A percentile compares a stretch with the other conserved stretches of the same genome.
Evolutionary conservation across 441 rosid species (phyloP).

Genomic region (Manihot esculenta): DNA sequence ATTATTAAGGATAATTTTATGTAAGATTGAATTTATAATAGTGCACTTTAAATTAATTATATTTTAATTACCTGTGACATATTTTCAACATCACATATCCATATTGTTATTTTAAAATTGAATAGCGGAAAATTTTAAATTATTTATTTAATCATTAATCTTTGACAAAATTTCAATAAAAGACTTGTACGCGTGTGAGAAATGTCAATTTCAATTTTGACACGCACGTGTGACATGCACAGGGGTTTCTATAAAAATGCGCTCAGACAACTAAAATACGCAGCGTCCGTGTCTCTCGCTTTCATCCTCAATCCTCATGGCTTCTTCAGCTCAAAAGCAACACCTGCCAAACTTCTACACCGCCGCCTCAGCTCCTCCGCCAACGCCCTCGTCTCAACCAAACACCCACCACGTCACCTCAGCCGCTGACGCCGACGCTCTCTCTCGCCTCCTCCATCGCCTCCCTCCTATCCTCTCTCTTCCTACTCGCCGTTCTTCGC

Average conservation of each 20-base stretch:
- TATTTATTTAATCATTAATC: too few species aligned
- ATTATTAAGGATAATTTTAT: too few species aligned
- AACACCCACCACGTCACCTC: conserved; percentile 34
- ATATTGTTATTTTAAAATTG: too few species aligned
- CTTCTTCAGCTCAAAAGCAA: conserved; percentile 49
- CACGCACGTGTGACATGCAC: conserved; percentile 6
- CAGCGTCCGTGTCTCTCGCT: not conserved
- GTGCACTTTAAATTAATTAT: too few species aligned
- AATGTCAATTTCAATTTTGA: not conserved
- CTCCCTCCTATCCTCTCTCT: conserved; percentile 72
- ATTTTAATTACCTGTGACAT: too few species aligned
- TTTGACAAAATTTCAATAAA: too few species aligned
- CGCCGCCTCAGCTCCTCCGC: conserved; percentile 72
- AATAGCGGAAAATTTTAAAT: too few species aligned
- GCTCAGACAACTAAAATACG: not conserved
- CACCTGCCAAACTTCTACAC: conserved; percentile 35
- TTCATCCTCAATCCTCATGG: conserved; percentile 19
- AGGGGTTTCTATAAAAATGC: not conserved
- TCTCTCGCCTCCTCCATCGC: conserved; percentile 63
- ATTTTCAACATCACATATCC: too few species aligned
- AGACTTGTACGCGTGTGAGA: not conserved
- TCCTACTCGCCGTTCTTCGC: conserved; percentile 42
- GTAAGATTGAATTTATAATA: too few species aligned
- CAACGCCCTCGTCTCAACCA: conserved; percentile 56
- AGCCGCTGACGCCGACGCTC: conserved; percentile 43